Evolutionary conservation across 257 asterid genomes (phyloP), one percentile per base, ranked within the genome.

Genomic region (Solanum pennellii): DNA sequence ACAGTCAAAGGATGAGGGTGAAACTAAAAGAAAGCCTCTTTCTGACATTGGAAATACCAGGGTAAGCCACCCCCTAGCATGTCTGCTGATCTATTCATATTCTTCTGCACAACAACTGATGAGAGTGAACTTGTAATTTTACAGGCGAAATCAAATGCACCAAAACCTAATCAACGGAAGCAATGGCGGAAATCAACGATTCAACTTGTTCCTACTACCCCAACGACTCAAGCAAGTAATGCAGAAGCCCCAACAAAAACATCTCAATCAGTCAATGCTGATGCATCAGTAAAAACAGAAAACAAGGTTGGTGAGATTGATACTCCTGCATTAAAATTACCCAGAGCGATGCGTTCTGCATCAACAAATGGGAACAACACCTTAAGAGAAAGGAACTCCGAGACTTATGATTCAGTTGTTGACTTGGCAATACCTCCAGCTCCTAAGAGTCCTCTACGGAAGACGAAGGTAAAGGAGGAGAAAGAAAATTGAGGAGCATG

Each of bases 1-100:
- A 20, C 83, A 86, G 74, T 45, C 89, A n/a, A 93, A 88, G 79
- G 92, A 90, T 87, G 94, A 88, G 25, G 89, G 87, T 77, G 92
- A 86, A 25, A 42, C 89, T 29, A 66, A 66, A 76, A 89, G 99
- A 91, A 97, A 91, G 95, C 95, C 98, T 21, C 90, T 97, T 89
- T 93, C 99, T 11, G 98, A 97, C 91, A 96, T 97, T 86, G 99
- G 99, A 77, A 97, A 97, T 87, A 93, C 91, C 88, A 85, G 92
- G 91, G 99, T 97, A 90, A 82, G 96, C 83, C 83, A 44, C 74
- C 41, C 44, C 66, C 3, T 65, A 76, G 83, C 59, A 18, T 42
- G 37, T 39, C 9, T 42, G 39, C 83, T 77, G 83, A 77, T 77
- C n/a, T 42, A 25, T 12, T 60, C 47, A 44, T 12, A 33, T 85